Evolutionary conservation across 805 yeast genomes (phyloP), one percentile per base, ranked within the genome.

Genomic region (Tetrapisispora iriomotensis): DNA sequence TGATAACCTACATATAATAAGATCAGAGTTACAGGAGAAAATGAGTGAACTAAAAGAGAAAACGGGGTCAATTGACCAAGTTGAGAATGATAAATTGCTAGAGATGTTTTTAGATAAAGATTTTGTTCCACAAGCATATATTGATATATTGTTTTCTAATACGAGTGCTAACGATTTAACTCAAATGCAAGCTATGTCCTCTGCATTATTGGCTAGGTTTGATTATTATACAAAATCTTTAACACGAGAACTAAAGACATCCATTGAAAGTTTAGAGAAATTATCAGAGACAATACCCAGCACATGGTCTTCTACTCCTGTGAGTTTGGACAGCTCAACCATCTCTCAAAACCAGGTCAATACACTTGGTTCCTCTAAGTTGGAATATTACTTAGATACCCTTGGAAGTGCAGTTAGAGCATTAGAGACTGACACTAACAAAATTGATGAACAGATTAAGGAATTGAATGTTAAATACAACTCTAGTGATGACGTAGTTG

Each of bases 41-140:
- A 34, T 34, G 30, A 25, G 25, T 20, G 32, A 35, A 4, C 20
- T n/a, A 8, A 25, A n/a, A 8, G 17, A n/a, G 8, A n/a, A 5
- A 15, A 6, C 26, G 6, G n/a, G 8, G 8, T 24, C 39, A 7
- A 27, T 19, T 18, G 29, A 30, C 6, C 17, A 13, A 8, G 27
- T 40, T 9, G 36, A 31, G 14, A 43, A 58, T 27, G 60, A 61
- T 39, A 73, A 74, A 13, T 66, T 79, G 1, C 57, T 80, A 3
- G 61, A 75, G 10, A 79, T 81, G 77, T 82, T 82, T 62, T 77
- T 79, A 44, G 84, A 80, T 45, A 73, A 70, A 17, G 74, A 72
- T 20, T 81, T 80, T 51, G 74, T 71, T 14, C 82, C 86, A 1
- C 72, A 74, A 39, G 74, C 74, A 29, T 82, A 72, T 49, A 68